phyloP scores from a whole-genome alignment of 2,329 filamentous ascomycete species.

The Epichloe gansuensis region DNA sequence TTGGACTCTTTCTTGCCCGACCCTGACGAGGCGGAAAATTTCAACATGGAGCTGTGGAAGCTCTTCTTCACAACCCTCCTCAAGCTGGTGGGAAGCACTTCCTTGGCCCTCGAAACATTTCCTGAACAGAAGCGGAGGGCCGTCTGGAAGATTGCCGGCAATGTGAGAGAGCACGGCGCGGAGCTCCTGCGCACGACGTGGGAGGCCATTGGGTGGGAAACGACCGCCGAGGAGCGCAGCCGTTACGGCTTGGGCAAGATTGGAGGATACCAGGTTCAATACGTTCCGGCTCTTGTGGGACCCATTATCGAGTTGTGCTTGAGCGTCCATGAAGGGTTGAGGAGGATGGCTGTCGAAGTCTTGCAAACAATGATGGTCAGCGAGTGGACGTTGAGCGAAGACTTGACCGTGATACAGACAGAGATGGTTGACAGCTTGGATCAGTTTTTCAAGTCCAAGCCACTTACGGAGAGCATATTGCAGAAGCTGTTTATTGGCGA shows the following conservation, averaged over 20 bases:
- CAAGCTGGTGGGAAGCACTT: conserved; percentile 78
- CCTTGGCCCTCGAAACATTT: conserved; percentile 84
- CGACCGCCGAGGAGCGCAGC: conserved; percentile 61
- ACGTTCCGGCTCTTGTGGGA: conserved; percentile 81
- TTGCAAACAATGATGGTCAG: conserved; percentile 97
- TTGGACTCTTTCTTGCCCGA: conserved; percentile 76
- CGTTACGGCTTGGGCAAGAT: conserved; percentile 71
- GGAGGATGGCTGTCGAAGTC: conserved; percentile 82
- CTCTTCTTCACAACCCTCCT: conserved; percentile 82
- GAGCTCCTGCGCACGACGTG: conserved; percentile 74
- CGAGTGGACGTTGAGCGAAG: conserved; percentile 92
- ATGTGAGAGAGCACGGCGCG: conserved; percentile 84
- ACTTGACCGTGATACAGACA: conserved; percentile 80
- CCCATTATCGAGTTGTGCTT: conserved; percentile 89
- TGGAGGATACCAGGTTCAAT: conserved; percentile 96
- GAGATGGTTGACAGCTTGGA: conserved; percentile 95
- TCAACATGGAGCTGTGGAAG: conserved; percentile 91
- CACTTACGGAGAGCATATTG: conserved; percentile 73
- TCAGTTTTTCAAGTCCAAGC: conserved; percentile 76
- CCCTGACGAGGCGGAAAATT: conserved; percentile 80
- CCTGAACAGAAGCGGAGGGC: conserved; percentile 92
- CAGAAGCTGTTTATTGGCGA: conserved; percentile 90
- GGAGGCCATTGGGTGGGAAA: conserved; percentile 96
- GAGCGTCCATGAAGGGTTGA: conserved; percentile 84
- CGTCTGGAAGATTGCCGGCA: conserved; percentile 97